Evolutionary conservation across 768 basidiomycete species (phyloP).

Genomic region (Pisolithus marmoratus): DNA sequence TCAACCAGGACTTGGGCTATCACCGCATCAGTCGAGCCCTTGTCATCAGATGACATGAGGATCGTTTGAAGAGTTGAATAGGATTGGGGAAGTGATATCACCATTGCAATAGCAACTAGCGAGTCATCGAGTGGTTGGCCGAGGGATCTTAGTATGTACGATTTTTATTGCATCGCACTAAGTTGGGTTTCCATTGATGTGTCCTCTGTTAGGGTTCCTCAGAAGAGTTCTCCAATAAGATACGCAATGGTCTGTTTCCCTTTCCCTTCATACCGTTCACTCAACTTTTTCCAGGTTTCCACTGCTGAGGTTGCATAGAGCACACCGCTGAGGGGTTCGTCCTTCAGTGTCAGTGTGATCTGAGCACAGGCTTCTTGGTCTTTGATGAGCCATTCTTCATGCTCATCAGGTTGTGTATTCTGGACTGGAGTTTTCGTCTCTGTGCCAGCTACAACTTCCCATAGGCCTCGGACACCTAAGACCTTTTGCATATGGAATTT

Average conservation of each 20-base stretch:
- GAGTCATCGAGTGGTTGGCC: conserved; percentile 12
- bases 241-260: conserved; percentile 17
- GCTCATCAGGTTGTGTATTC: not conserved
- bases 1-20: not conserved
- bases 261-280: conserved; percentile 16
- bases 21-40: not conserved
- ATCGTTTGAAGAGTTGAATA: conserved; percentile 16
- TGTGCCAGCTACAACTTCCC: conserved; percentile 1
- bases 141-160: conserved; percentile 9
- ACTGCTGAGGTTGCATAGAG: conserved; percentile 6
- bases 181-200: conserved; percentile 14
- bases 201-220: conserved; percentile 13
- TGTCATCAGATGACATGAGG: conserved; percentile 9
- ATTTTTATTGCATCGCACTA: conserved; percentile 13
- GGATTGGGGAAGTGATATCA: conserved; percentile 16
- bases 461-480: conserved; percentile 11
- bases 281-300: conserved; percentile 16
- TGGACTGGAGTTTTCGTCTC: not conserved
- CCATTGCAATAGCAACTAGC: conserved; percentile 16
- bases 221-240: conserved; percentile 19
- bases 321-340: conserved; percentile 18
- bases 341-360: conserved; percentile 18
- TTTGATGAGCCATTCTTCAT: not conserved
- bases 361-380: conserved; percentile 17
- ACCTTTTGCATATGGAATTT: conserved; percentile 10